Evolutionary conservation across 2,329 filamentous ascomycete species (phyloP).

Genomic region (Stachybotrys chlorohalonatus): DNA sequence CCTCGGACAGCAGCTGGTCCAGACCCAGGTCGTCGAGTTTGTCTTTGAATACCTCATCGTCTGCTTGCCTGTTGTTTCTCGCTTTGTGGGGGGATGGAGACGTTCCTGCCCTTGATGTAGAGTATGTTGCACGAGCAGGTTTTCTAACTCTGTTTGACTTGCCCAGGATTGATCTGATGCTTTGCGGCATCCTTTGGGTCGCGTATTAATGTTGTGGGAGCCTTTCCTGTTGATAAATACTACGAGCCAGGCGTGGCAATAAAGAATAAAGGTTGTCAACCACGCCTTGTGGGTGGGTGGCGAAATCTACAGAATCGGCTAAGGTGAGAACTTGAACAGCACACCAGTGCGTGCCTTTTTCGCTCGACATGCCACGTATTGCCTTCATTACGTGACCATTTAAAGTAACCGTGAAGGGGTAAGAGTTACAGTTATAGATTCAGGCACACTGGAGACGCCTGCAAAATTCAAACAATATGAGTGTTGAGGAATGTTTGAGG

Average conservation of each 20-base stretch:
- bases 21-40: conserved; percentile 53
- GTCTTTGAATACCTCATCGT: conserved; percentile 23
- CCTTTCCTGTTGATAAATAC: too few species aligned
- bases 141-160: conserved; percentile 26
- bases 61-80: conserved; percentile 12
- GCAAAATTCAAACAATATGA: too few species aligned
- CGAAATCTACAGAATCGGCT: not conserved
- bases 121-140: conserved; percentile 8
- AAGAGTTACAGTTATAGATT: too few species aligned
- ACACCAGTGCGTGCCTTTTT: too few species aligned
- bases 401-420: too few species aligned
- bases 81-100: conserved; percentile 15
- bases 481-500: too few species aligned
- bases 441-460: too few species aligned
- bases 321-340: not conserved
- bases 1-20: conserved; percentile 42
- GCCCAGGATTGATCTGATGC: conserved; percentile 28
- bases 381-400: too few species aligned
- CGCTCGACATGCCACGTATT: too few species aligned
- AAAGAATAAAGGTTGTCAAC: not conserved
- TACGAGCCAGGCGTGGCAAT: not conserved
- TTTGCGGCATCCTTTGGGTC: conserved; percentile 17
- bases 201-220: too few species aligned
- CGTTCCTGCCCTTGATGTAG: conserved; percentile 6
- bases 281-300: not conserved